phyloP scores from a whole-genome alignment of 2,329 filamentous ascomycete species.

The Dactylellina leptospora region DNA sequence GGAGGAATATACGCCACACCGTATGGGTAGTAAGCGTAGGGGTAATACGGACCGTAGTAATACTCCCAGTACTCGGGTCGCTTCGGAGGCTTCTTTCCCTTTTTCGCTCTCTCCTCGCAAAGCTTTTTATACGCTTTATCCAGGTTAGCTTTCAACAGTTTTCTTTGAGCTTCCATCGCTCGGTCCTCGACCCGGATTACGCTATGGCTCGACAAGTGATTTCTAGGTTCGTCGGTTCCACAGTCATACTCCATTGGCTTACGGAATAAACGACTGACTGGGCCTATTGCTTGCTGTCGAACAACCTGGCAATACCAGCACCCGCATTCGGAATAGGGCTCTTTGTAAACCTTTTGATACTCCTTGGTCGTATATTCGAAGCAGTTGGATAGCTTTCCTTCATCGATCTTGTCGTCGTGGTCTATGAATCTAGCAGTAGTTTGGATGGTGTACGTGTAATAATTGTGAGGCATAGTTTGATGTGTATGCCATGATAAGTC shows the following conservation, averaged over 20 bases:
- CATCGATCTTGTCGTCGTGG: constrained; percentile 84
- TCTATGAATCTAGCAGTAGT: constrained; percentile 70
- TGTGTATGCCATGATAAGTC: constrained; percentile 84
- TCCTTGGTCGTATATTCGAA: constrained; percentile 78
- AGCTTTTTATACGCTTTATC: constrained; percentile 33
- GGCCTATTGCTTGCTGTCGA: constrained; percentile 34
- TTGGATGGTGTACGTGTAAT: constrained; percentile 69
- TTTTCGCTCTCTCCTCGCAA: constrained; percentile 43
- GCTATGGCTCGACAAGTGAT: constrained; percentile 44
- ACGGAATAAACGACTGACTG: constrained; percentile 22
- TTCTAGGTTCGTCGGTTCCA: constrained; percentile 31
- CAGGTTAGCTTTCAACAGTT: constrained; percentile 26
- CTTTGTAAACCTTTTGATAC: constrained; percentile 72
- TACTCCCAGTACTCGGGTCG: constrained; percentile 40
- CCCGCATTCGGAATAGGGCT: constrained; percentile 78
- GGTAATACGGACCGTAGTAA: constrained; percentile 46
- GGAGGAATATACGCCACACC: constrained; percentile 43
- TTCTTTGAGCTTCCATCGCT: constrained; percentile 16
- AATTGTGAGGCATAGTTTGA: constrained; percentile 72
- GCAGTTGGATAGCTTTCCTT: constrained; percentile 69
- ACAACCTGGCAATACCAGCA: constrained; percentile 82
- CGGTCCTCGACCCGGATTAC: constrained; percentile 44
- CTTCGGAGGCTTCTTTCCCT: constrained; percentile 45
- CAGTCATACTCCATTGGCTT: constrained; percentile 30
- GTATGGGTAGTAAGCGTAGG: constrained; percentile 49